Conservation (phyloP, 768 basidiomycete genomes). For the Hypsizygus marmoreus region DNA sequence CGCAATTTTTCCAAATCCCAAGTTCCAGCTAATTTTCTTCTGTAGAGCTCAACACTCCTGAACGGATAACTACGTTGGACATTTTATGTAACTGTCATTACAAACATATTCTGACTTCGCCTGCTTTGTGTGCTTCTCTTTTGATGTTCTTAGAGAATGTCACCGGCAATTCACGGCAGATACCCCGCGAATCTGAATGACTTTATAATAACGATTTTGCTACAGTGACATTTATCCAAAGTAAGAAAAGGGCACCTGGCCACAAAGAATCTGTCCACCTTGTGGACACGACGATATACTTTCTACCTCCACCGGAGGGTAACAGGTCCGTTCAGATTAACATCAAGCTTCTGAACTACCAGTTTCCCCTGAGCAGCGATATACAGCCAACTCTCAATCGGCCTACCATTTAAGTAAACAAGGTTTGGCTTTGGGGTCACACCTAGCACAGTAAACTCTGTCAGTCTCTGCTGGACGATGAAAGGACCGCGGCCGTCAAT, state of each 20-base stretch:
- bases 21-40: no score
- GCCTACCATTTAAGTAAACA: slow-evolving; percentile 41
- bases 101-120: no score
- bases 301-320: slow-evolving; percentile 27
- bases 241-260: neutral
- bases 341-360: slow-evolving; percentile 34
- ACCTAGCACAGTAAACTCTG: slow-evolving; percentile 60
- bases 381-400: slow-evolving; percentile 41
- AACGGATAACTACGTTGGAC: no score
- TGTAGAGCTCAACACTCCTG: slow-evolving; percentile 22
- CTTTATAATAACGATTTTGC: neutral
- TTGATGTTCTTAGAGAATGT: neutral
- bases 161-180: neutral
- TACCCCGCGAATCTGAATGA: neutral
- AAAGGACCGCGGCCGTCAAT: slow-evolving; percentile 43
- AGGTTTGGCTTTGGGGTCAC: slow-evolving; percentile 38
- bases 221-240: neutral
- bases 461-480: slow-evolving; percentile 47
- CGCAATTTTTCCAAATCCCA: no score
- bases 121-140: no score
- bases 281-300: no score
- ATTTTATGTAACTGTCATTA: no score
- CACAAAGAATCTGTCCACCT: no score
- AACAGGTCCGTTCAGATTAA: slow-evolving; percentile 43
- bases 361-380: slow-evolving; percentile 39